A percentile compares a stretch with the other conserved stretches of the same genome.
Evolutionary conservation across 1,139 yeast genomes (phyloP).

Genomic region (Yamadazyma taylorii): DNA sequence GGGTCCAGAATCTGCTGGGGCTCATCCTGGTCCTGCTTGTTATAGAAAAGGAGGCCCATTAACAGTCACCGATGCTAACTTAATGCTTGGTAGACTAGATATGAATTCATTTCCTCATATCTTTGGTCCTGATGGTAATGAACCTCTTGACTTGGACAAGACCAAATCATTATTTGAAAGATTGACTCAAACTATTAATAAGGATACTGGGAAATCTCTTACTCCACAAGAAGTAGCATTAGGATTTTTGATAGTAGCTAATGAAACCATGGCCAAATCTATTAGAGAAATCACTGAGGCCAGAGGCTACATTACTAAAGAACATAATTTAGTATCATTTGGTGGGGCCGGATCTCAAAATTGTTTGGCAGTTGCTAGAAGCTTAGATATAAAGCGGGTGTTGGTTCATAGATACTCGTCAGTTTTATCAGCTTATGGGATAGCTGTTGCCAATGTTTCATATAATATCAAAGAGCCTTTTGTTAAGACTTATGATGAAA

Average conservation of each 20-base stretch:
- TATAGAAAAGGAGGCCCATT: conserved; percentile 50
- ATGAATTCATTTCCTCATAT: conserved; percentile 45
- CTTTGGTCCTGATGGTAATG: conserved; percentile 45
- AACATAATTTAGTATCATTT: conserved; percentile 45
- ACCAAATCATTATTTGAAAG: conserved; percentile 30
- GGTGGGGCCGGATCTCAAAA: conserved; percentile 53
- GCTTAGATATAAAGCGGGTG: conserved; percentile 37
- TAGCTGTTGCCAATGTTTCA: conserved; percentile 46
- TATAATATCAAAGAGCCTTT: conserved; percentile 67
- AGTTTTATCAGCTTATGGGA: conserved; percentile 46
- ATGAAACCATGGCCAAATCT: conserved; percentile 49
- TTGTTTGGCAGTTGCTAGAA: conserved; percentile 39
- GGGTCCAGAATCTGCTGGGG: conserved; percentile 51
- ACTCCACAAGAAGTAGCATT: conserved; percentile 43
- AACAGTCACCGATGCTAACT: conserved; percentile 48
- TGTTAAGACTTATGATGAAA: conserved; percentile 26
- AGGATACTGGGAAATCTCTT: conserved; percentile 23
- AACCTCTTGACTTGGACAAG: conserved; percentile 35
- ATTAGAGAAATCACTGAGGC: conserved; percentile 47
- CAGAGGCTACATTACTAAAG: conserved; percentile 39
- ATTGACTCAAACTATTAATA: conserved; percentile 35
- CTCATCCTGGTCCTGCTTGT: conserved; percentile 50
- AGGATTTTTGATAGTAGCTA: conserved; percentile 46
- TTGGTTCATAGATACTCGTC: conserved; percentile 48
- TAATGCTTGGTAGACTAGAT: conserved; percentile 39